phyloP scores from a whole-genome alignment of 2,329 filamentous ascomycete genomes.

The Orbilia blumenaviensis region DNA sequence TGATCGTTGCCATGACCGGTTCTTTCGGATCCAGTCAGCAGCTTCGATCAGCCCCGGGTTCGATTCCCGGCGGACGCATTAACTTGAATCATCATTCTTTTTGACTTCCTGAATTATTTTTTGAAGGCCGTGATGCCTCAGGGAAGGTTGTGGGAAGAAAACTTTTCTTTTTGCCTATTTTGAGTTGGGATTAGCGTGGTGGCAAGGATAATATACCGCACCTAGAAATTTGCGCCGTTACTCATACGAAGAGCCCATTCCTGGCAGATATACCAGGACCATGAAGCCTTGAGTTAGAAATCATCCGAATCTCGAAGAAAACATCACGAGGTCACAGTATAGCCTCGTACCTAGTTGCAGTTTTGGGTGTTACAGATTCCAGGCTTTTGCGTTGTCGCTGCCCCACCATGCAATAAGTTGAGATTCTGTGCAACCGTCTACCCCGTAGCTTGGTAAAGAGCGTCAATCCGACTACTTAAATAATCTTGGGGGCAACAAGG shows the following conservation, averaged over 20 bases:
- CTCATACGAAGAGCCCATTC: neutral
- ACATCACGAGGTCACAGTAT: neutral
- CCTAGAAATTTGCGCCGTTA: neutral
- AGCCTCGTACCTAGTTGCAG: too few species aligned
- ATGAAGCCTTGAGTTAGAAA: too few species aligned
- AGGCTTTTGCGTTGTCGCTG: too few species aligned
- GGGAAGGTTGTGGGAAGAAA: conserved; percentile 8
- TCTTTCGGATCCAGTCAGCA: neutral
- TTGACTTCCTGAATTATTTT: conserved; percentile 21
- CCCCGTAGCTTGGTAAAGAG: too few species aligned
- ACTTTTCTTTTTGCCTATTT: conserved; percentile 45
- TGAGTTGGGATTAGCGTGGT: conserved; percentile 20
- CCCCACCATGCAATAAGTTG: too few species aligned
- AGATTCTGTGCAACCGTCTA: too few species aligned
- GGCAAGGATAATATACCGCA: neutral
- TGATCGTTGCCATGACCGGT: conserved; percentile 45
- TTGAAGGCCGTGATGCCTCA: conserved; percentile 1
- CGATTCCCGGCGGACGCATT: conserved; percentile 52
- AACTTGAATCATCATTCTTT: conserved; percentile 16
- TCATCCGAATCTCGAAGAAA: too few species aligned
- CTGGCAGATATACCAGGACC: too few species aligned
- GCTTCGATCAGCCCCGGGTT: conserved; percentile 50
- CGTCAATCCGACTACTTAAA: too few species aligned
- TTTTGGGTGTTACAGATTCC: too few species aligned
- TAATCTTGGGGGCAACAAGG: too few species aligned